Conservation (phyloP, 2,329 filamentous ascomycete genomes). For the Pseudofabraea citricarpa region DNA sequence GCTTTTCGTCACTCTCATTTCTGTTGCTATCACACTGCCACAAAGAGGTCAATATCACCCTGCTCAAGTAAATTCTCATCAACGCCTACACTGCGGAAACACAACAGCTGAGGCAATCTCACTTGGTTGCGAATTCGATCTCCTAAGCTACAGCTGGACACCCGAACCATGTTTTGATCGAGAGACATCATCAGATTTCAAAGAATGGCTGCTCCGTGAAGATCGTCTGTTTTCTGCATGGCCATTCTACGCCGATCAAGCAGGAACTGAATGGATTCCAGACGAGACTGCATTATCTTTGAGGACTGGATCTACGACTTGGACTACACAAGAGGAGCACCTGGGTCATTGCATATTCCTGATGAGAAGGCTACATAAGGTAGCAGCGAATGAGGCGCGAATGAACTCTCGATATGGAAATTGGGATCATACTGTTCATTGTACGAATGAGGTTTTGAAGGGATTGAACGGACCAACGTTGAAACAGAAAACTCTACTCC, state of each 20-base stretch:
- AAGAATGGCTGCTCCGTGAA: neutral
- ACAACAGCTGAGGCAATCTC: neutral
- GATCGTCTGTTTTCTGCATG: neutral
- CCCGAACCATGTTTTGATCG: neutral
- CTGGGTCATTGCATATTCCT: neutral
- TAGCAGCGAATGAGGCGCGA: neutral
- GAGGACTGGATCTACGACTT: neutral
- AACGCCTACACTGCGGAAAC: conserved; percentile 1
- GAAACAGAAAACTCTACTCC: no score
- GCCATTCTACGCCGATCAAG: neutral
- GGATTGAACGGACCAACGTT: no score
- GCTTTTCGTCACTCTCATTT: no score
- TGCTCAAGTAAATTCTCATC: no score
- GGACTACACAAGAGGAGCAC: neutral
- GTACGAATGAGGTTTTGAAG: neutral
- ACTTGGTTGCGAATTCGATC: conserved; percentile 1
- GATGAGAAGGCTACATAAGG: neutral
- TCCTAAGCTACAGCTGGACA: conserved; percentile 1
- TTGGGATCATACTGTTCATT: neutral
- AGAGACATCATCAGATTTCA: neutral
- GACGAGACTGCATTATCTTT: neutral
- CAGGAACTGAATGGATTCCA: neutral
- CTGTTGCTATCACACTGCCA: no score
- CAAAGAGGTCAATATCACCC: no score
- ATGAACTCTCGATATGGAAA: neutral